Percentiles rank a stretch among this genome's conserved stretches.
Conservation (phyloP, 2,329 filamentous ascomycete species). For the Pseudopyricularia cyperi region DNA sequence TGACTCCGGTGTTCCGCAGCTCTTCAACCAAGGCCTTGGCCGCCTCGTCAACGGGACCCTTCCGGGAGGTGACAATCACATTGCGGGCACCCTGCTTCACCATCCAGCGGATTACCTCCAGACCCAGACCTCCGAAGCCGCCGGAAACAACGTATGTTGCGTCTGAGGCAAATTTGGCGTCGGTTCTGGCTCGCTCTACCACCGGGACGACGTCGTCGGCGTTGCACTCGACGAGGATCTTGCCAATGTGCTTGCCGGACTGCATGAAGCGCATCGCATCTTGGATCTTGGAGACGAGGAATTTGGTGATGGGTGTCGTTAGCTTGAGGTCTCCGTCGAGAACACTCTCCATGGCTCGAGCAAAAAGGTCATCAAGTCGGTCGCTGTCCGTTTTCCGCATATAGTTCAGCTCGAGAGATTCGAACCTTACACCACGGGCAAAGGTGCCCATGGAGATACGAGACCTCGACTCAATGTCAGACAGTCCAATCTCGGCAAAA, state of each 20-base stretch:
- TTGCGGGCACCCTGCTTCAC: slow-evolving; percentile 9
- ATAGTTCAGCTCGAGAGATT: background rate
- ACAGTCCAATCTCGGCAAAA: slow-evolving; percentile 21
- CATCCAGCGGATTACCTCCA: slow-evolving; percentile 10
- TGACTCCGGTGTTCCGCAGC: background rate
- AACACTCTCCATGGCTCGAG: slow-evolving; percentile 4
- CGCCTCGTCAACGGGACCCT: background rate
- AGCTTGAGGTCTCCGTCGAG: slow-evolving; percentile 8
- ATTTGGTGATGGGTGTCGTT: slow-evolving; percentile 16
- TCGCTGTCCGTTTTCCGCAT: background rate
- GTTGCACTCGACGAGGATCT: slow-evolving; percentile 14
- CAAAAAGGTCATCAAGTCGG: background rate
- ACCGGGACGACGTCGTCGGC: background rate
- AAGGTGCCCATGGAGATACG: background rate
- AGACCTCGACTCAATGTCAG: slow-evolving; percentile 8
- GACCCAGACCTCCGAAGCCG: slow-evolving; percentile 10
- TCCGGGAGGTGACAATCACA: slow-evolving; percentile 21
- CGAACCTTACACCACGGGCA: background rate
- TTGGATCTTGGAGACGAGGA: slow-evolving; percentile 20
- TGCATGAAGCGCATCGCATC: slow-evolving; percentile 29
- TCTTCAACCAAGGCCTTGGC: background rate
- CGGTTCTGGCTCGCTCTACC: background rate
- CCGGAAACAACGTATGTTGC: slow-evolving; percentile 11
- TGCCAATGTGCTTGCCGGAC: slow-evolving; percentile 25
- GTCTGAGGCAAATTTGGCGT: background rate